Conservation (phyloP, 331 rosid species). For the Acacia pycnantha region DNA sequence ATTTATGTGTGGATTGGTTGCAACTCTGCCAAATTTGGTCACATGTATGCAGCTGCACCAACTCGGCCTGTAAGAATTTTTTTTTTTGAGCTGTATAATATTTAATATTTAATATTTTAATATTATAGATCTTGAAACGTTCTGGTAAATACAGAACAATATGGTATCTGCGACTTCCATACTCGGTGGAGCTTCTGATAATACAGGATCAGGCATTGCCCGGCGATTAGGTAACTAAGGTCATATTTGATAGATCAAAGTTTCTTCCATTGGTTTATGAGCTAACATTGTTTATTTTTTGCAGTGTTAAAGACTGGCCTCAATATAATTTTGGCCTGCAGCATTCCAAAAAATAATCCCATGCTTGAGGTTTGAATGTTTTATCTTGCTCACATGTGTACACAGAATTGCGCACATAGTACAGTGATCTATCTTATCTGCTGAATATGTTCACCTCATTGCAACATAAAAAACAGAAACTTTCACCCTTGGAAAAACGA, state of each 20-base stretch:
- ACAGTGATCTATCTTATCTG: neutral
- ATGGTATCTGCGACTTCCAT: slow-evolving; percentile 68
- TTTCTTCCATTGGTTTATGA: neutral
- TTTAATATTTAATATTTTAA: neutral
- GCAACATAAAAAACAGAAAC: neutral
- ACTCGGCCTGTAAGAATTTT: slow-evolving; percentile 64
- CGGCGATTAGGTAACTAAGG: slow-evolving; percentile 60
- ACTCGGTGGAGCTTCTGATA: slow-evolving; percentile 84
- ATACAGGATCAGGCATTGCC: slow-evolving; percentile 84
- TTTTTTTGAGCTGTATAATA: neutral
- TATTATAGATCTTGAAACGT: slow-evolving; percentile 4
- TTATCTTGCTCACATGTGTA: neutral
- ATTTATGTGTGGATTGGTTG: slow-evolving; percentile 89
- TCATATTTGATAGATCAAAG: neutral
- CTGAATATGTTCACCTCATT: neutral
- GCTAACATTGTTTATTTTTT: slow-evolving; percentile 20
- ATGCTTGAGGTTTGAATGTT: slow-evolving; percentile 82
- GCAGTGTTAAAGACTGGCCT: slow-evolving; percentile 84
- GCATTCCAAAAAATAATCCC: slow-evolving; percentile 61
- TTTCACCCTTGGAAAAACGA: neutral
- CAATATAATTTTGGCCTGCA: slow-evolving; percentile 76
- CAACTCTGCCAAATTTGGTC: slow-evolving; percentile 77
- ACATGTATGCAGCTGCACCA: slow-evolving; percentile 81
- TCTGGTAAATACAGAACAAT: slow-evolving; percentile 44
- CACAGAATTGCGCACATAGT: neutral